These are phyloP conservation scores for Phytophthora sansomeana DNA, from an alignment of 352 stramenopile genomes.

Conservation along the genomic window DNA sequence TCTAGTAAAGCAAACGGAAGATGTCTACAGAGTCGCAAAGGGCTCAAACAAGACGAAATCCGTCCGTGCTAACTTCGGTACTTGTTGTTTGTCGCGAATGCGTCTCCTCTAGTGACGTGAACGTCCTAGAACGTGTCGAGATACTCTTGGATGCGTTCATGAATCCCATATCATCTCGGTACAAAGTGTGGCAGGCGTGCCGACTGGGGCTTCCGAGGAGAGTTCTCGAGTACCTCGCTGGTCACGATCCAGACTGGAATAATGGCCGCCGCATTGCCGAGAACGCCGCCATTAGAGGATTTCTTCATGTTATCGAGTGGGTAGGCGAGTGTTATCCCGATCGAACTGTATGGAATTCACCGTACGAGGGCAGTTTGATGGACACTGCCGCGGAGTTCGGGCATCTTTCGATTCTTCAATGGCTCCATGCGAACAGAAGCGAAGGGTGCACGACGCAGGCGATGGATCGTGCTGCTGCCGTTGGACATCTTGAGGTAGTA, in stretches of 20 bases:
- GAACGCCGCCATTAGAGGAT: slow-evolving; percentile 6
- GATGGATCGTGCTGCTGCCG: slow-evolving; percentile 25
- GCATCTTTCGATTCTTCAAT: slow-evolving; percentile 20
- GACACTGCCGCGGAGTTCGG: slow-evolving; percentile 28
- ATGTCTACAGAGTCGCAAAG: neutral
- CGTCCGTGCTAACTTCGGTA: slow-evolving; percentile 16
- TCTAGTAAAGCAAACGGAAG: neutral
- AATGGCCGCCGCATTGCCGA: slow-evolving; percentile 19
- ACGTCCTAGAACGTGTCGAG: neutral
- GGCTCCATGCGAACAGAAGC: slow-evolving; percentile 20
- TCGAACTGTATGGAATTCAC: slow-evolving; percentile 15
- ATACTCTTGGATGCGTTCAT: slow-evolving; percentile 11
- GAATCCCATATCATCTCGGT: slow-evolving; percentile 20
- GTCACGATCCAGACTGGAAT: slow-evolving; percentile 24
- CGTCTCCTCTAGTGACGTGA: neutral
- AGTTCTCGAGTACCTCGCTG: slow-evolving; percentile 19
- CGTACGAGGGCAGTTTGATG: slow-evolving; percentile 14
- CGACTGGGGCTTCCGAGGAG: slow-evolving; percentile 2
- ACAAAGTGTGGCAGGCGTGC: slow-evolving; percentile 14
- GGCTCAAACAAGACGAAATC: neutral
- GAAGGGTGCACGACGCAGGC: slow-evolving; percentile 21
- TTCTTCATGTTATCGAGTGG: slow-evolving; percentile 26
- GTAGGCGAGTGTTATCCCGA: slow-evolving; percentile 19
- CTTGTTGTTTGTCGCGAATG: slow-evolving; percentile 21
- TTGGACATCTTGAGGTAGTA: slow-evolving; percentile 21